Percentiles rank a stretch among this genome's conserved stretches.
phyloP scores from a whole-genome alignment of 257 asterid species.

The Solanum microdontum region DNA sequence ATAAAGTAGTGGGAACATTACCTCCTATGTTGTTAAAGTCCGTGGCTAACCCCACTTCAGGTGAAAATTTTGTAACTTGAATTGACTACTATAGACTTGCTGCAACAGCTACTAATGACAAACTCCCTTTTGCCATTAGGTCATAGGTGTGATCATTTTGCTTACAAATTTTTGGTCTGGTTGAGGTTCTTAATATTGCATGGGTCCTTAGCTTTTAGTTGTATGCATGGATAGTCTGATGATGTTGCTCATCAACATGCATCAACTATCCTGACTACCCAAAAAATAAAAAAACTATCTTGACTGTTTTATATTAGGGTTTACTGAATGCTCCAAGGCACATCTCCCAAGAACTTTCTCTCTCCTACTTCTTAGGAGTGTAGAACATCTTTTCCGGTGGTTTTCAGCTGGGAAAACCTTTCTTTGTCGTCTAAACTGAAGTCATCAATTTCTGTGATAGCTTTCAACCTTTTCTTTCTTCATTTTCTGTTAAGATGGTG shows the following conservation, averaged over 20 bases:
- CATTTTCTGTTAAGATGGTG: background rate
- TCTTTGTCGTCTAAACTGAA: background rate
- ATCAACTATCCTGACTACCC: background rate
- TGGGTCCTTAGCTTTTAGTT: background rate
- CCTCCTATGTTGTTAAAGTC: background rate
- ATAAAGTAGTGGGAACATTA: background rate
- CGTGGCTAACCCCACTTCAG: background rate
- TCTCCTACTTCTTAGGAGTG: background rate
- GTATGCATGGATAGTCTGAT: background rate
- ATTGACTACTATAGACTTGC: background rate
- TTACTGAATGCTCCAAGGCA: background rate
- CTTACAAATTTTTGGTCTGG: background rate
- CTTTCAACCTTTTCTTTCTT: background rate
- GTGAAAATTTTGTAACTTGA: background rate
- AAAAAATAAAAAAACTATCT: background rate
- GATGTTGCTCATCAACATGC: background rate
- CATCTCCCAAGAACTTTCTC: background rate
- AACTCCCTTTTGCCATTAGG: background rate
- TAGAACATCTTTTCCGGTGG: background rate
- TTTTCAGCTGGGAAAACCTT: background rate
- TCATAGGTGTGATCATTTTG: background rate
- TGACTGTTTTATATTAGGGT: background rate
- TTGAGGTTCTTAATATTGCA: background rate
- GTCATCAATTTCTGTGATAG: background rate
- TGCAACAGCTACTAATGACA: background rate